Base-by-base conservation (phyloP, 148 eudicot genomes). In the Silene uniflora region DNA sequence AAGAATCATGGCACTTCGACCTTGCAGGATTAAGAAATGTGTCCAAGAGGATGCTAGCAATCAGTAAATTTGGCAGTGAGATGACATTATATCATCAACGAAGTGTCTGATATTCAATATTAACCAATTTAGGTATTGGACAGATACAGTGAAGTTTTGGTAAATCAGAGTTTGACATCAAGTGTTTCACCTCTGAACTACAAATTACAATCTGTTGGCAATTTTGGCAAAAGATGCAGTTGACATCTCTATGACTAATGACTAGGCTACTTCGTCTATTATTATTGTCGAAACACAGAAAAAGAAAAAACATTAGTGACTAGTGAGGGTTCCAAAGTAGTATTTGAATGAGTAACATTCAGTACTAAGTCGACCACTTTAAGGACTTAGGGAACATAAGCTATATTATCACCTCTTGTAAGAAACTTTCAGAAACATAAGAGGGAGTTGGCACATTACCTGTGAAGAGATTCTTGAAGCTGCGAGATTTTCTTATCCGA, bases 381-480 rank as follows among this genome's bases (percentile, higher is more conserved):
- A 39, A 7, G 44, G 44, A 39, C 44, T 39, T 39, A 6, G 10
- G 44, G 44, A 39, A 39, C 44, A 39, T 39, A 39, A 7, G 9
- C 23, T 56, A 56, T n/a, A 59, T 11, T 13, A 29, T 54, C 44
- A 32, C 18, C 27, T 16, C 73, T 59, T n/a, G 42, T 54, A 12
- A 60, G 6, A 47, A 32, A 19, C 21, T 42, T 60, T 29, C 22
- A 58, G 22, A 58, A 21, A 63, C 67, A 69, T 12, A 11, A 2
- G 61, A 70, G 73, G 22, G 73, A 71, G 35, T 47, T 70, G 21
- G 73, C 73, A 77, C 18, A 59, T 42, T 88, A 96, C 99, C 93
- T 87, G 69, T 83, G 86, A 69, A 91, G n/a, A 69, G 89, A 86
- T 69, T 96, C 97, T 81, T 92, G 98, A n/a, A 96, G 89, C 59